Base-by-base conservation (phyloP, 2,329 filamentous ascomycete species). In the Colletotrichum lindemuthianum region DNA sequence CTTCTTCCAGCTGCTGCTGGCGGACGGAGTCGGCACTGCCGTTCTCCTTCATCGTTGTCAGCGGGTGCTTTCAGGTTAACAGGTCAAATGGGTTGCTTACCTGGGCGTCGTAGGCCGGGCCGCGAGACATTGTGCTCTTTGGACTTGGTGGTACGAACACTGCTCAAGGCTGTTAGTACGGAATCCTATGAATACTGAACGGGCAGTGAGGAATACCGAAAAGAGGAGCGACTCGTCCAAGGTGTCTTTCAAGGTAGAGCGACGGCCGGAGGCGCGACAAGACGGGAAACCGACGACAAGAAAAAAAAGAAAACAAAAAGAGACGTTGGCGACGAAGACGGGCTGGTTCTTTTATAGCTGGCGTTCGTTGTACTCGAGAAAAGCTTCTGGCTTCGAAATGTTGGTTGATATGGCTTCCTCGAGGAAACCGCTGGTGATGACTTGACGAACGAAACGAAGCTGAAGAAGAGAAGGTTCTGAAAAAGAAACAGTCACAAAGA, bases 21-120 rank as follows among this genome's bases (percentile, higher is more conserved):
- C 33, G 12, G n/a, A 24, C 11, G 34, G 36, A 36, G 24, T 16
- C 2, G 34, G 32, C 10, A 15, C 32, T 8, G 36, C 24, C 24
- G 24, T 24, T 24, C 24, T 49, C 33, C 60, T 63, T 12, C 34
- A 24, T 16, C 32, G 11, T n/a, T 15, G 59, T 60, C n/a, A 49
- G 58, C 40, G 10, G 16, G 13, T 10, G 34, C 36, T 37, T 36
- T 1, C 16, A 15, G 40, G 8, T 16, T 45, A 1, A 5, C 1
- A 41, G 4, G 13, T 13, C 10, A 9, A 2, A 15, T 16, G 4
- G 7, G 24, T 4, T 8, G 43, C 36, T 10, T 11, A 43, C 44
- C 43, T 52, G n/a, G 37, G 55, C 45, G 10, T 58, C 55, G 45
- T 58, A 58, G 37, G 55, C 36, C 15, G 40, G 33, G 33, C 55